A percentile compares a stretch with the other conserved stretches of the same genome.
These are phyloP conservation scores for Raphidocelis subcapitata DNA, from an alignment of 139 green algal species.

Conservation along the genomic window DNA sequence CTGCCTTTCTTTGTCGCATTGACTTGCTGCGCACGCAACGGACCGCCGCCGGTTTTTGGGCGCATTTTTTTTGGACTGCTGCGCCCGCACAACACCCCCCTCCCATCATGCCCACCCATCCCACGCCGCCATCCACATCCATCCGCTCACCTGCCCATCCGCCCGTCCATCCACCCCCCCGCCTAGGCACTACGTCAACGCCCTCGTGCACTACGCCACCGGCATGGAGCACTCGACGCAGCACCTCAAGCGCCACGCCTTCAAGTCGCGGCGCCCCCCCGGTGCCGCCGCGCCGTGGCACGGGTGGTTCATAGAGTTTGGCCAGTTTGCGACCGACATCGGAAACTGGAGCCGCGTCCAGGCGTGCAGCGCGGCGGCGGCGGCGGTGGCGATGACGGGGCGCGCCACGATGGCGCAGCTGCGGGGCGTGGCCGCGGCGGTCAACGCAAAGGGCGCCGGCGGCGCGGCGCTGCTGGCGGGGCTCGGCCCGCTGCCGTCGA, in stretches of 20 bases:
- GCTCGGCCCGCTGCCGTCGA: too few relatives aligned
- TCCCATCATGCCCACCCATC: too few relatives aligned
- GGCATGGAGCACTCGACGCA: conserved; percentile 47
- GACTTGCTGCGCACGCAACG: too few relatives aligned
- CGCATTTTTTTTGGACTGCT: too few relatives aligned
- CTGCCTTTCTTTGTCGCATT: too few relatives aligned
- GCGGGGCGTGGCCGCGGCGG: neutral
- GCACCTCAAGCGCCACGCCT: conserved; percentile 33
- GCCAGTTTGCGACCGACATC: conserved; percentile 50
- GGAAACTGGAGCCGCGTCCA: conserved; percentile 49
- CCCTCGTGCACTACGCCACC: conserved; percentile 59
- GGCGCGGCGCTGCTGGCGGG: neutral
- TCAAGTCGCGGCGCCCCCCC: conserved; percentile 8
- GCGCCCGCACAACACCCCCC: too few relatives aligned
- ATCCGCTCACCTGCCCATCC: too few relatives aligned
- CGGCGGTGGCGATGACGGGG: conserved; percentile 20
- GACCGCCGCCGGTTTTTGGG: too few relatives aligned
- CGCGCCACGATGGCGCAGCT: conserved; percentile 19
- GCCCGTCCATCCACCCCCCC: neutral
- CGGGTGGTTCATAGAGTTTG: conserved; percentile 25
- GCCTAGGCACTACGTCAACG: conserved; percentile 63
- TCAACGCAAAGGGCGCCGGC: neutral
- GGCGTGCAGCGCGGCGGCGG: conserved; percentile 17
- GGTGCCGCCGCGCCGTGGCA: conserved; percentile 22
- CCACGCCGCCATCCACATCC: too few relatives aligned